Conservation (phyloP, 768 basidiomycete species). For the Leccinum truebloodii region DNA sequence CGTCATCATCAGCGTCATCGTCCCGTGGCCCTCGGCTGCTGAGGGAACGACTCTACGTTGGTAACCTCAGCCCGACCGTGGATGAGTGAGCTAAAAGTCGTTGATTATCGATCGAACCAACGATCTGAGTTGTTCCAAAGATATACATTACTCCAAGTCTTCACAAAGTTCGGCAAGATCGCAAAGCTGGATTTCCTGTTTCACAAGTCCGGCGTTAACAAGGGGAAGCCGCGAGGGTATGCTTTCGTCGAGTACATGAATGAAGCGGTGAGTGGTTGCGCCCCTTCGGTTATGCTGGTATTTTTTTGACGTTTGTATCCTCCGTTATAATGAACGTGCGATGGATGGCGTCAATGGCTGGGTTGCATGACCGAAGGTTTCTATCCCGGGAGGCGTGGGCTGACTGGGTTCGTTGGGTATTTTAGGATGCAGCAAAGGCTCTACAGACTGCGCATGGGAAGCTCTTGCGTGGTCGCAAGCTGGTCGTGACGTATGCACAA, state of each 20-base stretch:
- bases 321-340: conserved; percentile 22
- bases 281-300: conserved; percentile 21
- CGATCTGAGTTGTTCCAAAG: conserved; percentile 41
- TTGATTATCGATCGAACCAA: not conserved
- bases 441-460: conserved; percentile 73
- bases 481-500: conserved; percentile 90
- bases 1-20: conserved; percentile 17
- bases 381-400: conserved; percentile 9
- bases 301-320: conserved; percentile 28
- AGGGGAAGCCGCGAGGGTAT: conserved; percentile 94
- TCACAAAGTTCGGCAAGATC: conserved; percentile 90
- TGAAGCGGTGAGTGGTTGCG: conserved; percentile 65
- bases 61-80: conserved; percentile 83
- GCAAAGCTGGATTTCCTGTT: conserved; percentile 93
- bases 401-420: conserved; percentile 25
- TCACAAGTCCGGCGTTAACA: conserved; percentile 86
- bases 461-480: conserved; percentile 80
- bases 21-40: conserved; percentile 36
- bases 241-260: conserved; percentile 88
- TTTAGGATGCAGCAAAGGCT: conserved; percentile 88
- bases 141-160: conserved; percentile 85
- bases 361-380: conserved; percentile 25
- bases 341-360: conserved; percentile 20
- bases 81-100: conserved; percentile 66
- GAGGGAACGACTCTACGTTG: conserved; percentile 84